A percentile compares a stretch with the other conserved stretches of the same genome.
These are phyloP conservation scores for Setomelanomma holmii DNA, from an alignment of 2,329 filamentous ascomycete genomes.

Conservation along the genomic window DNA sequence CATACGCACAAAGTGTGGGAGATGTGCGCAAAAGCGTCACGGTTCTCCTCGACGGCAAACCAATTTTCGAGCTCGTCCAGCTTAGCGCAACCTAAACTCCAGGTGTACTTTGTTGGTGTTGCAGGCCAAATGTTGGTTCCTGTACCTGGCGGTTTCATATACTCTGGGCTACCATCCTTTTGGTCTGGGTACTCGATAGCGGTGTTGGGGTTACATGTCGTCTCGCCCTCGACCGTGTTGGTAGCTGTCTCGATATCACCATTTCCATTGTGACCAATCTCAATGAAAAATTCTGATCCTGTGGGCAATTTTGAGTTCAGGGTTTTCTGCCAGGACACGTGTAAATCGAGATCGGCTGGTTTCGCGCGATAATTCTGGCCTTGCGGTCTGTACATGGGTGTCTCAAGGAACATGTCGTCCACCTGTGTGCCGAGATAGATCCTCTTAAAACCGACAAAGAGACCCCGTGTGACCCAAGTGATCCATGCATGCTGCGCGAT, in stretches of 20 bases:
- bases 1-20: constrained; percentile 64
- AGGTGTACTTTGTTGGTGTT: constrained; percentile 55
- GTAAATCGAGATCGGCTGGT: constrained; percentile 37
- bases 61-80: constrained; percentile 61
- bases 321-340: constrained; percentile 38
- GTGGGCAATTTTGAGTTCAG: constrained; percentile 42
- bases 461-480: constrained; percentile 66
- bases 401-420: constrained; percentile 67
- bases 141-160: constrained; percentile 52
- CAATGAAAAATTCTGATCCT: constrained; percentile 46
- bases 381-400: constrained; percentile 52
- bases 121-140: constrained; percentile 49
- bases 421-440: constrained; percentile 65
- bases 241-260: constrained; percentile 46
- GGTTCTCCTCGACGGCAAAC: constrained; percentile 60
- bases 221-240: constrained; percentile 29
- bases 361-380: constrained; percentile 59
- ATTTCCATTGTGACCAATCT: constrained; percentile 49
- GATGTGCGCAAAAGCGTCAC: constrained; percentile 64
- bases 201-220: constrained; percentile 36
- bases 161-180: constrained; percentile 54
- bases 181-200: constrained; percentile 51
- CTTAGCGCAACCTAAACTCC: constrained; percentile 58
- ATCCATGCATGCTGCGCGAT: constrained; percentile 69
- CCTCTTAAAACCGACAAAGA: constrained; percentile 64